A percentile compares a stretch with the other conserved stretches of the same genome.
phyloP scores from a whole-genome alignment of 371 early-diverging fungal genomes.

The Mycotypha africana region DNA sequence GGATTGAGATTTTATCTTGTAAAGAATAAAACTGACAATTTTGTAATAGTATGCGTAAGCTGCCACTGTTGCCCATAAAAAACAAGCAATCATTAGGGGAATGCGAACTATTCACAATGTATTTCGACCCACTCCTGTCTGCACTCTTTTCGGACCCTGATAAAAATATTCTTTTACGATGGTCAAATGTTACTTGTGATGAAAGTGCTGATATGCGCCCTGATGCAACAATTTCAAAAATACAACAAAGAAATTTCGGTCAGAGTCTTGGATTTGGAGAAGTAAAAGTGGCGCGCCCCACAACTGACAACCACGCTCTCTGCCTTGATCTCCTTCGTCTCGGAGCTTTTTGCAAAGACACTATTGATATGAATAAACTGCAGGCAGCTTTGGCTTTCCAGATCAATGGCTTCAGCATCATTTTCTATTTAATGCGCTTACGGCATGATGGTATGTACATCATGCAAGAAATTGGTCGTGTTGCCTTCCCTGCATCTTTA shows the following conservation, averaged over 20 bases:
- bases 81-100: constrained; percentile 15
- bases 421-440: constrained; percentile 15
- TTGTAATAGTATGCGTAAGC: constrained; percentile 4
- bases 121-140: constrained; percentile 12
- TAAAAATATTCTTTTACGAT: constrained; percentile 12
- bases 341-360: constrained; percentile 16
- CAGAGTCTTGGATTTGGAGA: constrained; percentile 21
- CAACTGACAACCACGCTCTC: constrained; percentile 17
- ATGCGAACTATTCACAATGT: constrained; percentile 9
- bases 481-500: constrained; percentile 14
- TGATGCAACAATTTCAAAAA: constrained; percentile 18
- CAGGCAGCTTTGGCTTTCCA: constrained; percentile 15
- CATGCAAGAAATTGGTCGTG: constrained; percentile 19
- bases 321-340: constrained; percentile 16
- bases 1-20: constrained; percentile 13
- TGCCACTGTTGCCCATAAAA: constrained; percentile 15
- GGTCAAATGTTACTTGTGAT: constrained; percentile 18
- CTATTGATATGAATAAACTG: constrained; percentile 13
- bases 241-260: constrained; percentile 16
- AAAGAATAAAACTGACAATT: constrained; percentile 2
- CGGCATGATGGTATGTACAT: constrained; percentile 19
- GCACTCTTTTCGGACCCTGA: constrained; percentile 12
- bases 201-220: constrained; percentile 15
- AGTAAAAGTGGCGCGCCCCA: constrained; percentile 19
- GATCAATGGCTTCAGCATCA: constrained; percentile 14